Evolutionary conservation across 2,329 filamentous ascomycete species (phyloP), one percentile per base, ranked within the genome.

Genomic region (Pestalotiopsis sp.): DNA sequence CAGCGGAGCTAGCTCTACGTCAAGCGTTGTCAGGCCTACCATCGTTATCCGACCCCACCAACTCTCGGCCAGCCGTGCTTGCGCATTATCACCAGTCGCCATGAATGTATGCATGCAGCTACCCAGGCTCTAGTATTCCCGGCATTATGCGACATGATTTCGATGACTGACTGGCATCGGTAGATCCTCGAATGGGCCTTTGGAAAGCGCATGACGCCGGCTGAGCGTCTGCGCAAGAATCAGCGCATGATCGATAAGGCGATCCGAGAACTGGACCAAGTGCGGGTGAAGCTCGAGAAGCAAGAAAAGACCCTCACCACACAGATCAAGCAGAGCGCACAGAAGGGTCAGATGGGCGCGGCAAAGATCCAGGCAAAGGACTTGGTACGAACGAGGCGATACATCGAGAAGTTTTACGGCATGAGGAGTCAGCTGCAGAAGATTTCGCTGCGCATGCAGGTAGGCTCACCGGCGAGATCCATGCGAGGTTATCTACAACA

Each of bases 141-240:
- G 57, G 17, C 23, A 23, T 27, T 27, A n/a, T 52, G 41, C 41
- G 56, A 17, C 23, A 59, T 17, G 23, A 13, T 2, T 2, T 20
- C 56, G 63, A 57, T 23, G 3, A 58, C 65, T 17, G 38, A n/a
- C 56, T 23, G 17, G n/a, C n/a, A 38, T 39, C 49, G 31, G 70
- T 73, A 98, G 93, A 93, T 98, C 79, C 89, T 99, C 71, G 96
- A 99, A 89, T 99, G 96, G 95, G 95, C 95, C 52, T 99, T 99
- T 79, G 96, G 96, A 74, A 98, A 98, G 89, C 96, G 96, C 82
- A 97, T 98, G 89, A 99, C 96, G 86, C 95, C 96, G 3, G 94
- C 94, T 27, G 93, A 96, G 87, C 92, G 93, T 80, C 86, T 95
- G 80, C 91, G 93, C 81, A 95, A 95, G 86, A 97, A 99, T 82